Conservation (phyloP, 257 asterid species). For the Solanum pimpinellifolium region DNA sequence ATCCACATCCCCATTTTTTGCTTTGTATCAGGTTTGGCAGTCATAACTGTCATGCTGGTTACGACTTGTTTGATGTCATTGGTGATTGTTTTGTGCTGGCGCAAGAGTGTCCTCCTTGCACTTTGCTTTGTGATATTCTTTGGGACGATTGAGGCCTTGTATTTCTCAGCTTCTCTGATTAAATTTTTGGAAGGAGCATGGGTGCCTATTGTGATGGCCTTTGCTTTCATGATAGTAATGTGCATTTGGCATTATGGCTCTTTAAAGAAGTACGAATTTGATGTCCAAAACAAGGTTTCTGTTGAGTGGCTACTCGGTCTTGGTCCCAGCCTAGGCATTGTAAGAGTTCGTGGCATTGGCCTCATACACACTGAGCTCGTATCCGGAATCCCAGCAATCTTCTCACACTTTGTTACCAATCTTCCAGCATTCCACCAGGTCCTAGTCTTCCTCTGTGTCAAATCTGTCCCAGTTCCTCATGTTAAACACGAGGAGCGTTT, state of each 20-base stretch:
- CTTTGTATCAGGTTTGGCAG: constrained; percentile 61
- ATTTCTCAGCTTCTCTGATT: neutral
- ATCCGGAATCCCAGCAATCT: constrained; percentile 84
- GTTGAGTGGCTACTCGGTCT: constrained; percentile 74
- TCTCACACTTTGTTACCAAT: constrained; percentile 86
- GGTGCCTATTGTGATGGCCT: constrained; percentile 27
- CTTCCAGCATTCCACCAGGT: constrained; percentile 96
- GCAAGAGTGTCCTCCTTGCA: constrained; percentile 48
- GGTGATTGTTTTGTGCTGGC: constrained; percentile 83
- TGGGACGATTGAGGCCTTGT: neutral
- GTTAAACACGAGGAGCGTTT: constrained; percentile 75
- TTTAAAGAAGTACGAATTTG: constrained; percentile 65
- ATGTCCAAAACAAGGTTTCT: constrained; percentile 80
- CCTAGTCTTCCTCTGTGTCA: constrained; percentile 73
- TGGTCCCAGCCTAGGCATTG: constrained; percentile 80
- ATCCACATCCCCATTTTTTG: neutral
- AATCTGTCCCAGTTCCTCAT: constrained; percentile 77
- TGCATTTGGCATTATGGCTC: constrained; percentile 88
- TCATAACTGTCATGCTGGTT: constrained; percentile 90
- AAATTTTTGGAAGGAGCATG: neutral
- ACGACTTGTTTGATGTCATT: constrained; percentile 95
- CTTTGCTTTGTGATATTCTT: constrained; percentile 54
- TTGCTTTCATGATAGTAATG: constrained; percentile 67
- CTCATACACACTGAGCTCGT: constrained; percentile 89
- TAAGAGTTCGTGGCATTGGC: constrained; percentile 82